phyloP scores from a whole-genome alignment of 768 basidiomycete genomes.

The Plicaturopsis crispa region DNA sequence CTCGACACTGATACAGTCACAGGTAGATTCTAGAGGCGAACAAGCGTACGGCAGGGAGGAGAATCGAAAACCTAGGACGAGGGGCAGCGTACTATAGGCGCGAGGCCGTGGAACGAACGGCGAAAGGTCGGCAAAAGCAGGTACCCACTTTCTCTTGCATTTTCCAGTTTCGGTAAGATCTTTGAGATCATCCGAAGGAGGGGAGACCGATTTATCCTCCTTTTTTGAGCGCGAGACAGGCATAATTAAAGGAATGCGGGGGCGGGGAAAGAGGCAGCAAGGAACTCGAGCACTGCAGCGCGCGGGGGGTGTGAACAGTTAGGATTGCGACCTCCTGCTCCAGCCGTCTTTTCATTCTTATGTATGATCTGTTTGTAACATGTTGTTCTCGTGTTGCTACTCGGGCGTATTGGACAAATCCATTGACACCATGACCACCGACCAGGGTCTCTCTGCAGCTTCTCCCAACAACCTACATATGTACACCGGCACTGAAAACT shows the following conservation, averaged over 20 bases:
- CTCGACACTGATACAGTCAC: conserved; percentile 12
- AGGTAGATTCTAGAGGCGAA: conserved; percentile 18
- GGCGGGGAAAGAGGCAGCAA: conserved; percentile 21
- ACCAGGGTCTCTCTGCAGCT: too few species aligned
- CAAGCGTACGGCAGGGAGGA: conserved; percentile 26
- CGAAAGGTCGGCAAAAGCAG: conserved; percentile 48
- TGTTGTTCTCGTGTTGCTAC: conserved; percentile 34
- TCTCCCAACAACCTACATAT: too few species aligned
- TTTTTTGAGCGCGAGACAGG: conserved; percentile 63
- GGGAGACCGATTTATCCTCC: conserved; percentile 52
- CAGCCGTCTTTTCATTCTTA: conserved; percentile 22
- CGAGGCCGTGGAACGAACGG: conserved; percentile 29
- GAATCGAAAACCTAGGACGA: conserved; percentile 35
- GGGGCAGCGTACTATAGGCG: conserved; percentile 17
- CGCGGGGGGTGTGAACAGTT: conserved; percentile 15
- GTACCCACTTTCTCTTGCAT: conserved; percentile 73
- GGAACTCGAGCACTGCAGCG: conserved; percentile 16
- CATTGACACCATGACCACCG: conserved; percentile 24
- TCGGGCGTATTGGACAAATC: conserved; percentile 33
- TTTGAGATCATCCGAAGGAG: conserved; percentile 60
- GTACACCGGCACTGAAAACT: too few species aligned
- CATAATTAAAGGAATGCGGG: conserved; percentile 42
- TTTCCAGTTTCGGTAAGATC: conserved; percentile 63
- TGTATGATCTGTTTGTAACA: conserved; percentile 18
- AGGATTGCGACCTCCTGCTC: conserved; percentile 21